A percentile compares a stretch with the other conserved stretches of the same genome.
Evolutionary conservation across 2,329 filamentous ascomycete genomes (phyloP).

Genomic region (Sporothrix globosa): DNA sequence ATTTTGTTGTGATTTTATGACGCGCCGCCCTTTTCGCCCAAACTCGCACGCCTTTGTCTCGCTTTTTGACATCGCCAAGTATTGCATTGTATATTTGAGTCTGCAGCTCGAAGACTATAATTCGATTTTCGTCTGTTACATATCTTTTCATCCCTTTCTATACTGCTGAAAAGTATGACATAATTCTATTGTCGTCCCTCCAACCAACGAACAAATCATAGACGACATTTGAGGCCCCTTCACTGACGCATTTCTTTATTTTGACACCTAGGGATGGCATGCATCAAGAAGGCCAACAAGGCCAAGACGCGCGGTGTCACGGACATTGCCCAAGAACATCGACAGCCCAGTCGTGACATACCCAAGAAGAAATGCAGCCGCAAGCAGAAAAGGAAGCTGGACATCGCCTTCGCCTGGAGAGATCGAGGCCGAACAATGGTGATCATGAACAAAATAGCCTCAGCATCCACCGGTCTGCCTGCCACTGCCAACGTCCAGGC

Average conservation of each 20-base stretch:
- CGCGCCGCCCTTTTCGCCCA: neutral
- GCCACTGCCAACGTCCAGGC: neutral
- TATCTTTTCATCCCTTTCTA: too few species aligned
- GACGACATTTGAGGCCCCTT: too few species aligned
- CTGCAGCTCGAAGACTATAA: too few species aligned
- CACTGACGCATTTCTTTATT: too few species aligned
- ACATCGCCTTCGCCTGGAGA: slow-evolving; percentile 24
- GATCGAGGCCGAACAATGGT: slow-evolving; percentile 4
- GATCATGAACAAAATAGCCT: neutral
- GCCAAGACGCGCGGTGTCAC: neutral
- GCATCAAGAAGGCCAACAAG: neutral
- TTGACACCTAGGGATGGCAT: neutral
- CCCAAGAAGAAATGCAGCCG: neutral
- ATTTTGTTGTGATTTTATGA: neutral
- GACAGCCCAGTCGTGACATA: neutral
- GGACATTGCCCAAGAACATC: neutral
- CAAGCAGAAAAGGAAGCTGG: neutral
- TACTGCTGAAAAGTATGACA: too few species aligned
- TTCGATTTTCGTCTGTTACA: too few species aligned
- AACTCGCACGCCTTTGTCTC: neutral
- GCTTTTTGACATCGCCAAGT: too few species aligned
- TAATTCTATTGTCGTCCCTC: too few species aligned
- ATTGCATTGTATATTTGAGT: too few species aligned
- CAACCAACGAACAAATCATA: too few species aligned
- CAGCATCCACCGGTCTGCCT: neutral